A percentile compares a stretch with the other conserved stretches of the same genome.
These are phyloP conservation scores for Penicillium sp. DNA, from an alignment of 2,329 filamentous ascomycete species.

Conservation along the genomic window DNA sequence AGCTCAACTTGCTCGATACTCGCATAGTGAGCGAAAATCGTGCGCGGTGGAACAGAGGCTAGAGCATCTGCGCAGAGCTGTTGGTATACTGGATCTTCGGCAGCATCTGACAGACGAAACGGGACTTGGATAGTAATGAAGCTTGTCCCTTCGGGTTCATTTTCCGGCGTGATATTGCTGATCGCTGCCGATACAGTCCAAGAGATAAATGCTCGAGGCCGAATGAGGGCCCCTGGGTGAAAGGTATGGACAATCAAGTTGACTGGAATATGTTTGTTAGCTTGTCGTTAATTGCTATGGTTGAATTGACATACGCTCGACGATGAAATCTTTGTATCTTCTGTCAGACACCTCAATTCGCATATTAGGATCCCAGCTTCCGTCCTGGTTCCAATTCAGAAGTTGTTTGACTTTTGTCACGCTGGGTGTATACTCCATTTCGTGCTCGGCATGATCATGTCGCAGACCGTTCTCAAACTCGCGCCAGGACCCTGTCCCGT, in stretches of 20 bases:
- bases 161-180: conserved; percentile 16
- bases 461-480: conserved; percentile 42
- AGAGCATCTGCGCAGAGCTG: conserved; percentile 23
- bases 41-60: conserved; percentile 24
- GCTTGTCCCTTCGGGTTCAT: conserved; percentile 6
- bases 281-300: background rate
- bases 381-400: conserved; percentile 29
- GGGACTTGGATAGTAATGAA: conserved; percentile 40
- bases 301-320: background rate
- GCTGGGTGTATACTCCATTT: conserved; percentile 44
- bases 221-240: conserved; percentile 32
- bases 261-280: conserved; percentile 20
- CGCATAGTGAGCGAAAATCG: conserved; percentile 36
- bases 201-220: conserved; percentile 36
- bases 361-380: conserved; percentile 12
- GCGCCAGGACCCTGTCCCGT: conserved; percentile 39
- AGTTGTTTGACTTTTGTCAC: conserved; percentile 32
- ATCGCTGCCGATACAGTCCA: conserved; percentile 33
- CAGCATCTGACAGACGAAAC: conserved; percentile 11
- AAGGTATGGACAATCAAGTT: conserved; percentile 41
- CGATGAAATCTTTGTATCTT: conserved; percentile 18
- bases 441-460: conserved; percentile 42
- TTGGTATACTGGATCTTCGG: background rate
- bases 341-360: conserved; percentile 10
- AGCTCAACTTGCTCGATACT: conserved; percentile 36